Percentiles rank a stretch among this genome's conserved stretches.
Evolutionary conservation across 768 basidiomycete species (phyloP).

Genomic region (Mycena indigotica): DNA sequence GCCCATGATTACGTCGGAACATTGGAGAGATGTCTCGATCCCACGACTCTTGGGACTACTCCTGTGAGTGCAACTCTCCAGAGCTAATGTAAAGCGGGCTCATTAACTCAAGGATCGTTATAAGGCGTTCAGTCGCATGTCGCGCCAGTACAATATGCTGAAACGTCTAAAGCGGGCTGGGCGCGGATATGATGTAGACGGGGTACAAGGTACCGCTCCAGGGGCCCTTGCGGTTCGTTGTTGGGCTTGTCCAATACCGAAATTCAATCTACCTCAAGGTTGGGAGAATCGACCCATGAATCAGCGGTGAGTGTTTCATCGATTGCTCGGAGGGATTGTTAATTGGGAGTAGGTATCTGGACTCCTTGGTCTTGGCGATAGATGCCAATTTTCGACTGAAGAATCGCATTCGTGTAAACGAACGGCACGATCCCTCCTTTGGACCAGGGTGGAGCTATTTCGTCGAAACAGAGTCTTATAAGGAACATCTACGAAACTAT

Average conservation of each 20-base stretch:
- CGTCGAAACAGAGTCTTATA: slow-evolving; percentile 7
- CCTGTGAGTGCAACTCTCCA: too few species aligned
- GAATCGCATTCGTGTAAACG: slow-evolving; percentile 2
- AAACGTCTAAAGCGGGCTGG: neutral
- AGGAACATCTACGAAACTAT: neutral
- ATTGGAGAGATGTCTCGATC: too few species aligned
- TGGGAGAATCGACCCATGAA: slow-evolving; percentile 7
- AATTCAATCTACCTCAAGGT: slow-evolving; percentile 18
- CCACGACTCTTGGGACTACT: too few species aligned
- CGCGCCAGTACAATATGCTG: neutral
- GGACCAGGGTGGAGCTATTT: slow-evolving; percentile 15
- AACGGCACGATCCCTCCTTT: slow-evolving; percentile 15
- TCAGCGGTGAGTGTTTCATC: slow-evolving; percentile 1
- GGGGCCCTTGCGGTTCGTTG: slow-evolving; percentile 16
- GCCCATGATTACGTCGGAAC: too few species aligned
- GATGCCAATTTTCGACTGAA: slow-evolving; percentile 26
- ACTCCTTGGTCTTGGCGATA: slow-evolving; percentile 10
- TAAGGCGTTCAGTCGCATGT: slow-evolving; percentile 3
- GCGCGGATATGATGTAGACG: neutral
- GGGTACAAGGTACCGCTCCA: neutral
- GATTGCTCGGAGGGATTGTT: neutral
- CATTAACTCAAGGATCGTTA: slow-evolving; percentile 11
- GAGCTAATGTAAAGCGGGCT: neutral
- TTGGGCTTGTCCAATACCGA: slow-evolving; percentile 22
- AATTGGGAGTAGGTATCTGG: slow-evolving; percentile 3